Conservation (phyloP, 2,329 filamentous ascomycete species). For the Cercospora citrullina region DNA sequence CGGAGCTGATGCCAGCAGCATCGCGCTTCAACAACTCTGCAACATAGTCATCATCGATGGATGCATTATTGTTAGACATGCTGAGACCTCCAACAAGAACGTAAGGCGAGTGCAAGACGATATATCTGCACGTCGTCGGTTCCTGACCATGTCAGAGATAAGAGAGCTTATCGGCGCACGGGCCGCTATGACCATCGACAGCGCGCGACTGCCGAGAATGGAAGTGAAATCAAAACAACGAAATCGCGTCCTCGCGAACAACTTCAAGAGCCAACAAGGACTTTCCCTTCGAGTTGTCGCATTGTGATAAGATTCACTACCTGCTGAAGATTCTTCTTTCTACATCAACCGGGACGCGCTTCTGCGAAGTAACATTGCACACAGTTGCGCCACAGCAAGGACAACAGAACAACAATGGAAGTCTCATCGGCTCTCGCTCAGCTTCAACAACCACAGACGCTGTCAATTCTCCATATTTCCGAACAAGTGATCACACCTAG, state of each 20-base stretch:
- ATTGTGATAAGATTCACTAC: not conserved
- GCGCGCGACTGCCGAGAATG: not conserved
- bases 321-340: no score
- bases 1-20: constrained; percentile 50
- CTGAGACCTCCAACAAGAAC: not conserved
- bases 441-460: constrained; percentile 53
- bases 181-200: no score
- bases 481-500: constrained; percentile 40
- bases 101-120: not conserved
- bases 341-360: not conserved
- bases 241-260: not conserved
- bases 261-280: not conserved
- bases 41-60: constrained; percentile 70
- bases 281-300: not conserved
- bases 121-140: not conserved
- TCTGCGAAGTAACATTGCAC: no score
- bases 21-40: constrained; percentile 77
- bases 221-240: not conserved
- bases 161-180: constrained; percentile 1
- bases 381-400: not conserved
- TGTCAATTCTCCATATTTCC: constrained; percentile 60
- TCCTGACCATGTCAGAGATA: not conserved
- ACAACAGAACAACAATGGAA: constrained; percentile 22
- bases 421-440: constrained; percentile 32
- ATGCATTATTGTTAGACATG: not conserved